Percentiles rank a stretch among this genome's conserved stretches.
Evolutionary conservation across 2,329 filamentous ascomycete species (phyloP).

Genomic region (Neonectria ditissima): DNA sequence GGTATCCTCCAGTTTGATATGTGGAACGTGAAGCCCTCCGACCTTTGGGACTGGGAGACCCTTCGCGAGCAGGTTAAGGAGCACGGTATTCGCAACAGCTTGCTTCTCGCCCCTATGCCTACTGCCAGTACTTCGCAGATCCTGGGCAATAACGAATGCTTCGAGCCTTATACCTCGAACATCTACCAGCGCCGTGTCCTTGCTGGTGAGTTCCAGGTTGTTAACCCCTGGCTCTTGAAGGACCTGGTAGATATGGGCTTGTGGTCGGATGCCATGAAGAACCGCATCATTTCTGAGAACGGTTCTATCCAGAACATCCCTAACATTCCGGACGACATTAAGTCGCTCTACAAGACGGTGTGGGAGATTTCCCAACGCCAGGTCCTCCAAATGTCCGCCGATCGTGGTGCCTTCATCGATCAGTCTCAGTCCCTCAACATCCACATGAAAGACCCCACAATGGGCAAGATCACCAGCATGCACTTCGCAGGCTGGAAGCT

Average conservation of each 20-base stretch:
- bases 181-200: constrained; percentile 99
- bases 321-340: constrained; percentile 95
- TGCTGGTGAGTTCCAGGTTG: constrained; percentile 98
- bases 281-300: constrained; percentile 97
- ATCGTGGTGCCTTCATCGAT: constrained; percentile 98
- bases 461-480: constrained; percentile 99
- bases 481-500: constrained; percentile 99
- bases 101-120: constrained; percentile 96
- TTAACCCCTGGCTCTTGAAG: constrained; percentile 98
- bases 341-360: constrained; percentile 98
- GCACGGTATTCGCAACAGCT: constrained; percentile 93
- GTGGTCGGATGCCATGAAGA: constrained; percentile 99
- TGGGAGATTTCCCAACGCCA: constrained; percentile 98
- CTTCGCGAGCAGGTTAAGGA: constrained; percentile 93
- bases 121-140: constrained; percentile 98
- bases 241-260: constrained; percentile 97
- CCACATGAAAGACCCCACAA: constrained; percentile 98
- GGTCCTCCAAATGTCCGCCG: constrained; percentile 97
- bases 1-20: constrained; percentile 98
- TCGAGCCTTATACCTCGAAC: constrained; percentile 99
- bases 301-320: constrained; percentile 97
- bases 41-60: constrained; percentile 95
- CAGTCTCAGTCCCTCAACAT: constrained; percentile 99
- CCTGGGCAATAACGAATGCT: constrained; percentile 99
- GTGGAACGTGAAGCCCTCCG: constrained; percentile 94